These are phyloP conservation scores for Tripidium arundinaceum DNA, from an alignment of 202 grass and related monocot genomes.

Conservation along the genomic window DNA sequence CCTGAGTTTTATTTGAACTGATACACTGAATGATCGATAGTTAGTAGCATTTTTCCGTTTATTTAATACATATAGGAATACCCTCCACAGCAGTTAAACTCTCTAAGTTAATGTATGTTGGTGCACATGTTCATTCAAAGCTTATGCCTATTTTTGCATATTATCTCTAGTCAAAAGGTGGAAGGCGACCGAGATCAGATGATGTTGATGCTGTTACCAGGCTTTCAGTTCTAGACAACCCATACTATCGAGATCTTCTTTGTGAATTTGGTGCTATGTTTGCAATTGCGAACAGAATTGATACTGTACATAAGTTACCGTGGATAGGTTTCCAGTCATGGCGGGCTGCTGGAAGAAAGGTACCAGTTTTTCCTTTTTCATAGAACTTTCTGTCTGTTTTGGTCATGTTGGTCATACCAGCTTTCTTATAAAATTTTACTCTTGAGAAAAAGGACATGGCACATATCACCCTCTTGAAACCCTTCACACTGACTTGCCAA, in stretches of 20 bases:
- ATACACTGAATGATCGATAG: not conserved
- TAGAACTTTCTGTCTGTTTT: slow-evolving; percentile 25
- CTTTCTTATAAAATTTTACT: slow-evolving; percentile 6
- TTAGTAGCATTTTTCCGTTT: not conserved
- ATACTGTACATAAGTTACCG: slow-evolving; percentile 89
- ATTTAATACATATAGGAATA: slow-evolving; percentile 2
- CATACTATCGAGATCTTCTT: slow-evolving; percentile 68
- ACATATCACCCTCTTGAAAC: not conserved
- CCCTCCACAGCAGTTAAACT: slow-evolving; percentile 5
- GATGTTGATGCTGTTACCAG: slow-evolving; percentile 84
- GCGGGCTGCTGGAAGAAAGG: slow-evolving; percentile 75
- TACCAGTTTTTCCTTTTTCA: slow-evolving; percentile 32
- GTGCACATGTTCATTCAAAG: not conserved
- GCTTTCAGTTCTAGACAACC: slow-evolving; percentile 71
- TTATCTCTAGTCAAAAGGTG: slow-evolving; percentile 78
- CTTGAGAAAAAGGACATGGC: not conserved
- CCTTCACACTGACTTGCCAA: not conserved
- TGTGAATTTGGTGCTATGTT: slow-evolving; percentile 93
- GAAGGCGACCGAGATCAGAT: slow-evolving; percentile 70
- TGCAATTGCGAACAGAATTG: slow-evolving; percentile 78
- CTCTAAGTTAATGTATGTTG: not conserved
- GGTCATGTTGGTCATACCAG: slow-evolving; percentile 13
- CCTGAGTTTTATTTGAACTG: not conserved
- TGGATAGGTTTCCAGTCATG: slow-evolving; percentile 99
- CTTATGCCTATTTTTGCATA: slow-evolving; percentile 36